Percentiles rank a stretch among this genome's conserved stretches.
These are phyloP conservation scores for Globisporangium sylvaticum DNA, from an alignment of 352 stramenopile species.

Conservation along the genomic window DNA sequence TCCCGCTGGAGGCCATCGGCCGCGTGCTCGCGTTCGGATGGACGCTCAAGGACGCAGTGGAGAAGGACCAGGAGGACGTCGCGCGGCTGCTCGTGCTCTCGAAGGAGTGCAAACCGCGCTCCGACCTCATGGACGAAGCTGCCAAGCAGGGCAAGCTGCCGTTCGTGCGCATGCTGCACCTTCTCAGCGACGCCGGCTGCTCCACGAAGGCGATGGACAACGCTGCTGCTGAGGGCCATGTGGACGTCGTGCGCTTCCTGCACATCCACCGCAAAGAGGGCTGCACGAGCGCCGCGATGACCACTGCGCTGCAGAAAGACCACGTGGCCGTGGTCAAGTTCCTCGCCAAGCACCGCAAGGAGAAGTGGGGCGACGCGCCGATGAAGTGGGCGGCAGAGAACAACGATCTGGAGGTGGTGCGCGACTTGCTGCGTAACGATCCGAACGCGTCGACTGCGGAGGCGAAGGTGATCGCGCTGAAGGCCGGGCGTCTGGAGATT, in stretches of 20 bases:
- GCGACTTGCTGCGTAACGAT: slow-evolving; percentile 30
- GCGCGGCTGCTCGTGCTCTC: slow-evolving; percentile 34
- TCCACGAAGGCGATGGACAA: slow-evolving; percentile 41
- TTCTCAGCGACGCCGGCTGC: slow-evolving; percentile 24
- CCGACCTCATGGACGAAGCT: slow-evolving; percentile 33
- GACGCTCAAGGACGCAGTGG: slow-evolving; percentile 35
- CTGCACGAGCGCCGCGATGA: slow-evolving; percentile 32
- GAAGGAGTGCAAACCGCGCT: slow-evolving; percentile 21
- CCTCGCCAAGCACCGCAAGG: slow-evolving; percentile 37
- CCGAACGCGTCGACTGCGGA: slow-evolving; percentile 30
- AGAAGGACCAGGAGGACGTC: slow-evolving; percentile 23
- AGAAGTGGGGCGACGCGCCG: slow-evolving; percentile 38
- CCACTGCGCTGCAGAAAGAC: slow-evolving; percentile 28
- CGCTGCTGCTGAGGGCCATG: slow-evolving; percentile 28
- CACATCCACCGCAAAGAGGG: slow-evolving; percentile 42
- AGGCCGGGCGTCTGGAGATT: slow-evolving; percentile 32
- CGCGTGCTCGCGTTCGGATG: slow-evolving; percentile 40
- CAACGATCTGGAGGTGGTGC: slow-evolving; percentile 27
- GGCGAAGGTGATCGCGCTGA: slow-evolving; percentile 47
- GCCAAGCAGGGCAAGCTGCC: slow-evolving; percentile 26
- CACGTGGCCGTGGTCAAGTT: slow-evolving; percentile 40
- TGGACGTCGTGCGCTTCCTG: slow-evolving; percentile 47
- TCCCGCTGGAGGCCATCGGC: slow-evolving; percentile 47
- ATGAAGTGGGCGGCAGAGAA: slow-evolving; percentile 37
- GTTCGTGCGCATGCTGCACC: slow-evolving; percentile 45